Base-by-base conservation (phyloP, 345 rosid genomes). In the Eucalyptus marginata region DNA sequence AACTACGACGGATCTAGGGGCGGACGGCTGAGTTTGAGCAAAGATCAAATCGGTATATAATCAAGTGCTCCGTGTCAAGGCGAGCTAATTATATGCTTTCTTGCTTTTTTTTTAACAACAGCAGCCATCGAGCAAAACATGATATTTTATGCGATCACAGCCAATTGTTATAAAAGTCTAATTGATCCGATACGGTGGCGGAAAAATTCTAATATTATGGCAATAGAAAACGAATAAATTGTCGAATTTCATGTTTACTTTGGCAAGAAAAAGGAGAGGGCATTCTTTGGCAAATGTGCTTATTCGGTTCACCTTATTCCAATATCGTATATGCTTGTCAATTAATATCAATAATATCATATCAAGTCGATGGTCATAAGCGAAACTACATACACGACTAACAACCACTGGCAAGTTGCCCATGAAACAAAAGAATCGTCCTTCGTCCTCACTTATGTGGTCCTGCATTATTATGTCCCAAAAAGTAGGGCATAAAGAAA, bases 121-220 rank as follows among this genome's bases (percentile, higher is more conserved):
- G 46, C 5, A 20, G 27, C 13, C 14, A 3, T 36, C 15, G 3
- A 36, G 47, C 76, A 64, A 64, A 64, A 15, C 0, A 1, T 20
- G 46, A 36, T 18, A 2, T 12, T 71, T 68, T 36, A 18, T 36
- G 7, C 14, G 5, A 71, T 71, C 27, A 71, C 6, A 14, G 5
- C 14, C 2, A 36, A 13, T 0, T 20, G 7, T 36, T 76, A 10
- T 5, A 20, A 76, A 76, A 36, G 14, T 71, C 46, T 33, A 36
- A 36, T 3, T 3, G 46, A 2, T 36, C 25, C 0, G 1, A 33
- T 33, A 8, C 0, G 24, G 1, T 33, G 43, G 44, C 0, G 1
- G 12, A 17, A 9, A 68, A 31, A 9, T 68, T 33, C 44, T 33
- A 33, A 68, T 16, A 33, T 68, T 36, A 17, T 6, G 0, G 2